A percentile compares a stretch with the other conserved stretches of the same genome.
Conservation (phyloP, 768 basidiomycete genomes). For the Pleurotus tuoliensis region DNA sequence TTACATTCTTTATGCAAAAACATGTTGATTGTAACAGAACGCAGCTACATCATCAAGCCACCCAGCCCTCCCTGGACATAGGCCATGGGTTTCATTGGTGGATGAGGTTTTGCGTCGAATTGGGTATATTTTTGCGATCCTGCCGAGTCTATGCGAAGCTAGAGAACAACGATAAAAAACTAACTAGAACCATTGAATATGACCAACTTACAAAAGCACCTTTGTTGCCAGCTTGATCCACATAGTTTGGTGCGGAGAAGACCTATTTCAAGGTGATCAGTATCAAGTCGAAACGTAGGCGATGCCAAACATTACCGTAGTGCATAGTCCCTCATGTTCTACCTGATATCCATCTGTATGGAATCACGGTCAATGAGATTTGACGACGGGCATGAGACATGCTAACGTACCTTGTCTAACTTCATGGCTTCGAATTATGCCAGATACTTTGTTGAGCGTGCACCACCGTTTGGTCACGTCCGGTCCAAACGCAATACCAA, state of each 20-base stretch:
- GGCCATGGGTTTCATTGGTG: constrained; percentile 91
- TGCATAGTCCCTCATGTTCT: constrained; percentile 93
- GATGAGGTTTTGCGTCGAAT: constrained; percentile 86
- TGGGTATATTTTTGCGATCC: constrained; percentile 74
- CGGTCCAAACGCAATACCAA: constrained; percentile 94
- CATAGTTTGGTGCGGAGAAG: constrained; percentile 94
- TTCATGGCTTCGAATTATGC: constrained; percentile 93
- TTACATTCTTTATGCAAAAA: not conserved
- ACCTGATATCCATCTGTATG: constrained; percentile 83
- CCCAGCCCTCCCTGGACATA: constrained; percentile 68
- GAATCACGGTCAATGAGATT: too few species aligned
- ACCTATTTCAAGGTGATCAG: constrained; percentile 42
- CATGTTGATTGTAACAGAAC: constrained; percentile 2
- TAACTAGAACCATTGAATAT: not conserved
- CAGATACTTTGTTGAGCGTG: constrained; percentile 77
- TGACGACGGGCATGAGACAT: not conserved
- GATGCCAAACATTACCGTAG: constrained; percentile 53
- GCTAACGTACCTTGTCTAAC: constrained; percentile 73
- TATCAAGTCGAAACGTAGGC: constrained; percentile 13
- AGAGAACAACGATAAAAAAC: not conserved
- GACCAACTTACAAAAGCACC: constrained; percentile 73
- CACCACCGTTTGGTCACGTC: constrained; percentile 93
- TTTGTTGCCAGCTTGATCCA: constrained; percentile 89
- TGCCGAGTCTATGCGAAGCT: constrained; percentile 80
- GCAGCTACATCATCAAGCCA: constrained; percentile 56